Conservation (phyloP, 225 moss, liverwort and hornwort species). For the Bryum argenteum region DNA sequence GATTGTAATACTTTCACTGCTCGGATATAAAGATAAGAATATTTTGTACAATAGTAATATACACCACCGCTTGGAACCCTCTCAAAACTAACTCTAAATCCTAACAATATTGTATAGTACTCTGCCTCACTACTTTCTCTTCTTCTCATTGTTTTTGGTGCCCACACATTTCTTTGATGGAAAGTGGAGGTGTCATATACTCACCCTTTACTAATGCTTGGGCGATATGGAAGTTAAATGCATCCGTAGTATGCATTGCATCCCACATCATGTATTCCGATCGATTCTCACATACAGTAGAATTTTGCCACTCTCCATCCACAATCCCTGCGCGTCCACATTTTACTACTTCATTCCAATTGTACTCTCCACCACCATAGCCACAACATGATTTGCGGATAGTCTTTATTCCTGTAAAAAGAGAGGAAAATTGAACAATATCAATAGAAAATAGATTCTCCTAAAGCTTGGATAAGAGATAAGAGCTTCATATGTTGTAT, state of each 20-base stretch:
- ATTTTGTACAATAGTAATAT: no score
- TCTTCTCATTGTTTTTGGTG: neutral
- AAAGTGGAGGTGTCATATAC: conserved; percentile 31
- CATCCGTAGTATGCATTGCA: conserved; percentile 18
- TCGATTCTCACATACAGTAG: conserved; percentile 36
- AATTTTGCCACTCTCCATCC: conserved; percentile 9
- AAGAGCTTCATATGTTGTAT: no score
- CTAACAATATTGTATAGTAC: no score
- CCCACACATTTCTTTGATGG: conserved; percentile 6
- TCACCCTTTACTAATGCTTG: conserved; percentile 41
- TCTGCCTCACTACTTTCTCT: no score
- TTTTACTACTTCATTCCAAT: rapidly evolving
- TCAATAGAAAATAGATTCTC: no score
- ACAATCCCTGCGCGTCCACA: conserved; percentile 15
- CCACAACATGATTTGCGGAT: conserved; percentile 48
- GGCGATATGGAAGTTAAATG: conserved; percentile 42
- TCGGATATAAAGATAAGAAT: no score
- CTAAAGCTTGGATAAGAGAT: no score
- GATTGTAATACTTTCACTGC: no score
- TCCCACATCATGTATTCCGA: conserved; percentile 52
- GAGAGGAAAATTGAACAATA: no score
- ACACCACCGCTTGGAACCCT: no score
- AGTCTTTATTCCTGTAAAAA: conserved; percentile 39
- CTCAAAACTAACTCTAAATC: no score
- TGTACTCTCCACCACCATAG: conserved; percentile 6